Evolutionary conservation across 805 yeast genomes (phyloP).

Genomic region (Spathaspora hagerdaliae): DNA sequence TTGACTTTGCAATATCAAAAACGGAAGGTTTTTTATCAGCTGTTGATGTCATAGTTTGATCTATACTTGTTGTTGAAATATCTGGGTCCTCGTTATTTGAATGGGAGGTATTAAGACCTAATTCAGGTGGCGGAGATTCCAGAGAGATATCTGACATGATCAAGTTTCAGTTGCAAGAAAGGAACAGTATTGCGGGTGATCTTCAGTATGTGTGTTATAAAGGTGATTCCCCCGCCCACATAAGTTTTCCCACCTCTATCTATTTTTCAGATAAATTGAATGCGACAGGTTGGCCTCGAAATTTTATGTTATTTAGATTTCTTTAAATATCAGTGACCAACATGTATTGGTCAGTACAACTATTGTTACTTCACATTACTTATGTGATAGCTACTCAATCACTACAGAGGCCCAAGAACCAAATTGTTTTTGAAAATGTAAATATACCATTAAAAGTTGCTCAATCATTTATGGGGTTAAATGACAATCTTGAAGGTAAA

Average conservation of each 20-base stretch:
- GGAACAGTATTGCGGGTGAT: too few relatives aligned
- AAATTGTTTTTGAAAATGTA: slow-evolving; percentile 13
- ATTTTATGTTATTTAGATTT: too few relatives aligned
- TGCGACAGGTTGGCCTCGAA: too few relatives aligned
- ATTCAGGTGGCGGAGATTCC: slow-evolving; percentile 6
- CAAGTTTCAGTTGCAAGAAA: too few relatives aligned
- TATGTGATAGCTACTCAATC: neutral
- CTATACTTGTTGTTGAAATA: slow-evolving; percentile 9
- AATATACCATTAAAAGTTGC: slow-evolving; percentile 15
- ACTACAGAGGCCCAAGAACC: slow-evolving; percentile 2
- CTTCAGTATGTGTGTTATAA: too few relatives aligned
- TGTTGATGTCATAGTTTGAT: slow-evolving; percentile 9
- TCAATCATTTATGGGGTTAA: slow-evolving; percentile 6
- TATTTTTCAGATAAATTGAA: too few relatives aligned
- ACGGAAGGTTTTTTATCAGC: slow-evolving; percentile 10
- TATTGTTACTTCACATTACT: neutral
- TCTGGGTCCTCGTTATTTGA: slow-evolving; percentile 13
- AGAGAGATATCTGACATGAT: slow-evolving; percentile 3
- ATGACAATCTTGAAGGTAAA: slow-evolving; percentile 3
- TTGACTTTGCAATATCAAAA: slow-evolving; percentile 31
- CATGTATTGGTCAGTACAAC: neutral
- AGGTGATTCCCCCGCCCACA: too few relatives aligned
- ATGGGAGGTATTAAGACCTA: slow-evolving; percentile 32
- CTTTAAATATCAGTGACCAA: neutral
- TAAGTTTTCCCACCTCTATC: too few relatives aligned